Conservation (phyloP, 73 alveolate species). For the Stentor coeruleus region DNA sequence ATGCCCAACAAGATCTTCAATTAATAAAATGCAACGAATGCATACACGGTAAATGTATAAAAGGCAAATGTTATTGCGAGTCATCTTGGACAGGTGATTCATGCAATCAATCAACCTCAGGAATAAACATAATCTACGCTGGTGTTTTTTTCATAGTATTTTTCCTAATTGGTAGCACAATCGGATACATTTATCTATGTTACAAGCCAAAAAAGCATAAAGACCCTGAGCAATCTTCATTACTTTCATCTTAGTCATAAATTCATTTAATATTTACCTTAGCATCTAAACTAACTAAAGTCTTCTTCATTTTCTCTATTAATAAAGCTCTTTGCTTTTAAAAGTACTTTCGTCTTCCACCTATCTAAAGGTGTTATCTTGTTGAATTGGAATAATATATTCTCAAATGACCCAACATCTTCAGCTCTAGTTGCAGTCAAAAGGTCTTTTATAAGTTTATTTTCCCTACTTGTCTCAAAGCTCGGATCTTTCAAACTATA, state of each 20-base stretch:
- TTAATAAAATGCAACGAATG: not conserved
- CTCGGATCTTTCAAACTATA: conserved; percentile 68
- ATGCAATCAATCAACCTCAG: not conserved
- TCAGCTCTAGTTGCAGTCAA: conserved; percentile 38
- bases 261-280: no score
- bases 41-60: not conserved
- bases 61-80: not conserved
- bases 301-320: conserved; percentile 3
- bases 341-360: conserved; percentile 37
- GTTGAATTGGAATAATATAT: conserved; percentile 30
- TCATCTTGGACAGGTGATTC: not conserved
- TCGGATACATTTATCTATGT: not conserved
- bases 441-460: conserved; percentile 41
- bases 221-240: no score
- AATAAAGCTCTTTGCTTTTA: conserved; percentile 26
- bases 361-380: conserved; percentile 58
- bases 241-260: no score
- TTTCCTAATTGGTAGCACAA: not conserved
- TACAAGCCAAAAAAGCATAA: no score
- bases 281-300: conserved; percentile 3
- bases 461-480: conserved; percentile 73
- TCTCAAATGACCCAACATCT: conserved; percentile 34
- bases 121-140: not conserved
- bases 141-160: not conserved
- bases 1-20: not conserved